Conservation (phyloP, 352 stramenopile species). For the Phytophthora europaea region DNA sequence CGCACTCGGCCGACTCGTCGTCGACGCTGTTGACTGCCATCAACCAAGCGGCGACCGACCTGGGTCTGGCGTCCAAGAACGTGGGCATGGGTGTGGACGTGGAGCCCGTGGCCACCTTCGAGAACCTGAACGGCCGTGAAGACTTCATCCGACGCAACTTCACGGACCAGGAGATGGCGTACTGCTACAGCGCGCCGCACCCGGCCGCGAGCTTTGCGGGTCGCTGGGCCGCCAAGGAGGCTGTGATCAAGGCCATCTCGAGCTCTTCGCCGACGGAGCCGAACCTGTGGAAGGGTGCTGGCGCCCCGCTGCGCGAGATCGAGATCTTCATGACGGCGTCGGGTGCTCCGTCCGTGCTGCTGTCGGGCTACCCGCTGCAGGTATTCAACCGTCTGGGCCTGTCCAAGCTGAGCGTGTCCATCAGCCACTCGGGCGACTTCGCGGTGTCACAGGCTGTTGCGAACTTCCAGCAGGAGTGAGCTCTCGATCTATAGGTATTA, state of each 20-base stretch:
- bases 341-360: constrained; percentile 77
- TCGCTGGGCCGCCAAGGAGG: constrained; percentile 91
- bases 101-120: constrained; percentile 86
- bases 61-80: constrained; percentile 61
- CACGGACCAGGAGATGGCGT: constrained; percentile 87
- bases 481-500: too few species aligned
- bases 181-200: constrained; percentile 84
- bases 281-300: constrained; percentile 80
- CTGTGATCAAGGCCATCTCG: constrained; percentile 93
- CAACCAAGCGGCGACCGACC: constrained; percentile 55
- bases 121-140: constrained; percentile 78
- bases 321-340: constrained; percentile 88
- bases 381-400: constrained; percentile 84
- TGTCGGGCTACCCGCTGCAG: constrained; percentile 81
- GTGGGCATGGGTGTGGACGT: constrained; percentile 87
- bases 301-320: constrained; percentile 84
- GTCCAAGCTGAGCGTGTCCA: constrained; percentile 85
- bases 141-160: constrained; percentile 92
- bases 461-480: constrained; percentile 52
- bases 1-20: constrained; percentile 38
- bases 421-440: constrained; percentile 92
- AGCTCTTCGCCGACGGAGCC: constrained; percentile 69
- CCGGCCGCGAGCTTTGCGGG: constrained; percentile 89
- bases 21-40: constrained; percentile 67
- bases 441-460: constrained; percentile 87